These are phyloP conservation scores for Russula virescens DNA, from an alignment of 768 basidiomycete genomes.

Conservation along the genomic window DNA sequence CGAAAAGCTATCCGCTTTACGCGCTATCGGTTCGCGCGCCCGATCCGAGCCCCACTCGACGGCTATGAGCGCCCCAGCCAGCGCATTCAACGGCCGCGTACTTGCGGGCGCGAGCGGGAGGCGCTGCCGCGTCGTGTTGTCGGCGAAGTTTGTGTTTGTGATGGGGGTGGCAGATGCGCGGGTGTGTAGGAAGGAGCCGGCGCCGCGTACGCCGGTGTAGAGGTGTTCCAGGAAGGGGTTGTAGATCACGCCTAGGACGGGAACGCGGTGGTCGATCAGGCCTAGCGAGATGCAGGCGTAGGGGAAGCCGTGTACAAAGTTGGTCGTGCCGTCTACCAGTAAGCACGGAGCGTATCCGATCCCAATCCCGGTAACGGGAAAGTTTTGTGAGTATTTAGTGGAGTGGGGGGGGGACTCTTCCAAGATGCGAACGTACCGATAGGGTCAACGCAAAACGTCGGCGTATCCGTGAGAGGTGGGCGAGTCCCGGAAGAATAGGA, in stretches of 20 bases:
- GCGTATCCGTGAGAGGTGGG: conserved; percentile 70
- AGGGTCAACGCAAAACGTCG: conserved; percentile 95
- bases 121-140: conserved; percentile 33
- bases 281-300: conserved; percentile 89
- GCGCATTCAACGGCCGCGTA: conserved; percentile 54
- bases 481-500: conserved; percentile 74
- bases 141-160: not conserved
- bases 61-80: conserved; percentile 69
- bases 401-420: too few species aligned
- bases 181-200: conserved; percentile 62
- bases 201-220: conserved; percentile 38
- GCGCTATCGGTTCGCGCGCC: conserved; percentile 41
- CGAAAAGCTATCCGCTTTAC: conserved; percentile 63
- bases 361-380: conserved; percentile 48
- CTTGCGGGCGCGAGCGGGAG: conserved; percentile 53
- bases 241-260: conserved; percentile 38
- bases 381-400: too few species aligned
- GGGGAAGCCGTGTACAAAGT: conserved; percentile 82
- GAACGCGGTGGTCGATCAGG: conserved; percentile 71
- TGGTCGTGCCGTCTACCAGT: conserved; percentile 75
- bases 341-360: conserved; percentile 27
- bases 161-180: conserved; percentile 28
- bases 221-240: conserved; percentile 9
- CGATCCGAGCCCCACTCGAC: conserved; percentile 91
- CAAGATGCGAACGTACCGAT: conserved; percentile 49